Evolutionary conservation across 2,329 filamentous ascomycete species (phyloP).

Genomic region (Talaromyces sp.): DNA sequence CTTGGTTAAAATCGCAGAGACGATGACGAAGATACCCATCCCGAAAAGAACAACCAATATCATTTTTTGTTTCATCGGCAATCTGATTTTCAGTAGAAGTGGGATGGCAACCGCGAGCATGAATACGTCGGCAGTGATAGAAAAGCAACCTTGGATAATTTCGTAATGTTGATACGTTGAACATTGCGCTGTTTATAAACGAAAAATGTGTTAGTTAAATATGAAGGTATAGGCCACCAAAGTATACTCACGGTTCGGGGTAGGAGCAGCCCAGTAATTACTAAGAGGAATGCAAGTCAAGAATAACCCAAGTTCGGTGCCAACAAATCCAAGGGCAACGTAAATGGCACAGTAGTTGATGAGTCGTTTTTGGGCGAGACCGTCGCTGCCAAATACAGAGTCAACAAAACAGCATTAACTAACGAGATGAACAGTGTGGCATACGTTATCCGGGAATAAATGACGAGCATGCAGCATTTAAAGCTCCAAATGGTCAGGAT

Average conservation of each 20-base stretch:
- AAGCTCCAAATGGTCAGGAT: constrained; percentile 49
- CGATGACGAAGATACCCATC: constrained; percentile 43
- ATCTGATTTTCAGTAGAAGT: constrained; percentile 33
- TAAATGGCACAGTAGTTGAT: constrained; percentile 37
- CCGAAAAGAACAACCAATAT: constrained; percentile 38
- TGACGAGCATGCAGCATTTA: constrained; percentile 50
- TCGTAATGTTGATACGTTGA: constrained; percentile 41
- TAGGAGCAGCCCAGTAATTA: constrained; percentile 49
- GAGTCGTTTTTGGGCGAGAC: constrained; percentile 29
- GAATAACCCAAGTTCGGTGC: constrained; percentile 46
- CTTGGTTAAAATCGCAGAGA: constrained; percentile 46
- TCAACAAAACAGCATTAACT: constrained; percentile 6
- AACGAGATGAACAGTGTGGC: constrained; percentile 1
- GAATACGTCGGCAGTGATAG: constrained; percentile 39
- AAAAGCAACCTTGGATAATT: constrained; percentile 41
- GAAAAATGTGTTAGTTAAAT: not conserved
- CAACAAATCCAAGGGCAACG: constrained; percentile 42
- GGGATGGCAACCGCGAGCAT: constrained; percentile 42
- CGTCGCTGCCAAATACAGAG: constrained; percentile 16
- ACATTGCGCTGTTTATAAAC: constrained; percentile 29
- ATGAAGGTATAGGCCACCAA: not conserved
- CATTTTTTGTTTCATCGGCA: constrained; percentile 40
- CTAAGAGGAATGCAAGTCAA: constrained; percentile 47
- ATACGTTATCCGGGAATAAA: constrained; percentile 48
- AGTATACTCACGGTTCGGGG: constrained; percentile 24